phyloP scores from a whole-genome alignment of 2,329 filamentous ascomycete species.

The Dactylellina drechsleri region DNA sequence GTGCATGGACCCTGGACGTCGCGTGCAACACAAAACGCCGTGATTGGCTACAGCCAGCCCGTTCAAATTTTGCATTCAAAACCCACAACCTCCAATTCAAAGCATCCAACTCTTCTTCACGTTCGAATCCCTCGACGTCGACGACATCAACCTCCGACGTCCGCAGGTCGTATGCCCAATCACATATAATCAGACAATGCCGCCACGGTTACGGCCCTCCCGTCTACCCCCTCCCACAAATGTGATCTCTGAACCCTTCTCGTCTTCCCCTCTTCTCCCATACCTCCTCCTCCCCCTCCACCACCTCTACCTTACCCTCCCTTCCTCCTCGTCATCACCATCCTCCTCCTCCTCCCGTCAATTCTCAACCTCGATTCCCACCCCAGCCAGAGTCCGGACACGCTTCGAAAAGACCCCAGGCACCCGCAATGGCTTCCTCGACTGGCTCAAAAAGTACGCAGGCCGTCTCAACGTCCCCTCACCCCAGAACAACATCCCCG shows the following conservation, averaged over 20 bases:
- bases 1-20: constrained; percentile 28
- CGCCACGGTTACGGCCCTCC: constrained; percentile 56
- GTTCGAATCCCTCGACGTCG: constrained; percentile 19
- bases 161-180: constrained; percentile 4
- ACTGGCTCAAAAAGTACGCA: constrained; percentile 56
- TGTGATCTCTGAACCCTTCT: constrained; percentile 42
- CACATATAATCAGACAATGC: constrained; percentile 50
- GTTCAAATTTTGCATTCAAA: constrained; percentile 40
- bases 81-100: constrained; percentile 3
- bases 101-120: constrained; percentile 9
- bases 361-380: constrained; percentile 52
- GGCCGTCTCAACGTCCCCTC: constrained; percentile 54
- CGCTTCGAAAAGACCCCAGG: constrained; percentile 52
- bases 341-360: constrained; percentile 42
- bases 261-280: constrained; percentile 33
- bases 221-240: constrained; percentile 38
- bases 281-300: constrained; percentile 38
- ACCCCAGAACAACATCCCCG: constrained; percentile 37
- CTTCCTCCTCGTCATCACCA: constrained; percentile 1
- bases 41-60: constrained; percentile 26
- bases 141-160: constrained; percentile 29
- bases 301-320: constrained; percentile 36
- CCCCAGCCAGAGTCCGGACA: constrained; percentile 25
- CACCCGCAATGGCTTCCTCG: constrained; percentile 55
- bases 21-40: constrained; percentile 25